phyloP scores from a whole-genome alignment of 139 green algal species.

The Diplosphaera chodatii region DNA sequence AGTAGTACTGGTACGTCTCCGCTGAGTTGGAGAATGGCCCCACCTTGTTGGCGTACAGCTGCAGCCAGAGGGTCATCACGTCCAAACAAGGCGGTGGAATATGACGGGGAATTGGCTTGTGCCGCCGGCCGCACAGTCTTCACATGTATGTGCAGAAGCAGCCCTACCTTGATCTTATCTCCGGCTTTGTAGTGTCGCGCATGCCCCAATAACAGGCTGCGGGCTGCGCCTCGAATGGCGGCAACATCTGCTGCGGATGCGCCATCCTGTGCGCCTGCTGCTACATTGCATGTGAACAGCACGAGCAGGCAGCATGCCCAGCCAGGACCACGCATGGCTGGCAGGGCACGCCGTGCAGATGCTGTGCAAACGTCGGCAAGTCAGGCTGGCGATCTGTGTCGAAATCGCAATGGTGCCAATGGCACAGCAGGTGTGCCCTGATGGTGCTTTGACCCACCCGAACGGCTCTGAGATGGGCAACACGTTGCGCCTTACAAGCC shows the following conservation, averaged over 20 bases:
- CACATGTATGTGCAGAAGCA: too few species aligned
- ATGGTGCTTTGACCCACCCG: too few species aligned
- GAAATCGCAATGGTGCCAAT: too few species aligned
- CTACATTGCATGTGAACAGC: background rate
- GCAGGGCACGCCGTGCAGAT: background rate
- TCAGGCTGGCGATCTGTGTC: too few species aligned
- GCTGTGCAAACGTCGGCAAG: too few species aligned
- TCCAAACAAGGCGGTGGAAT: too few species aligned
- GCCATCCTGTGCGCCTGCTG: background rate
- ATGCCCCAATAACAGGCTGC: background rate
- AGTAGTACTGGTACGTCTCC: conserved; percentile 96
- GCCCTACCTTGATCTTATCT: background rate
- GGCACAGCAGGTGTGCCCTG: too few species aligned
- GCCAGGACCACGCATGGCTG: background rate
- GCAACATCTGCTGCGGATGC: background rate
- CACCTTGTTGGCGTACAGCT: conserved; percentile 53
- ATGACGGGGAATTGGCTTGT: too few species aligned
- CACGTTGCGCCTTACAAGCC: too few species aligned
- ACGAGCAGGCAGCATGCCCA: background rate
- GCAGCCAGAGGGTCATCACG: too few species aligned
- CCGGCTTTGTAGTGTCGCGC: background rate
- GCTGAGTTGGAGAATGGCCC: conserved; percentile 72
- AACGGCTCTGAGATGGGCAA: too few species aligned
- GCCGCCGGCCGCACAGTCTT: too few species aligned
- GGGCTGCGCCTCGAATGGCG: background rate